Evolutionary conservation across 2,329 filamentous ascomycete genomes (phyloP).

Genomic region (Colletotrichum neosansevieriae): DNA sequence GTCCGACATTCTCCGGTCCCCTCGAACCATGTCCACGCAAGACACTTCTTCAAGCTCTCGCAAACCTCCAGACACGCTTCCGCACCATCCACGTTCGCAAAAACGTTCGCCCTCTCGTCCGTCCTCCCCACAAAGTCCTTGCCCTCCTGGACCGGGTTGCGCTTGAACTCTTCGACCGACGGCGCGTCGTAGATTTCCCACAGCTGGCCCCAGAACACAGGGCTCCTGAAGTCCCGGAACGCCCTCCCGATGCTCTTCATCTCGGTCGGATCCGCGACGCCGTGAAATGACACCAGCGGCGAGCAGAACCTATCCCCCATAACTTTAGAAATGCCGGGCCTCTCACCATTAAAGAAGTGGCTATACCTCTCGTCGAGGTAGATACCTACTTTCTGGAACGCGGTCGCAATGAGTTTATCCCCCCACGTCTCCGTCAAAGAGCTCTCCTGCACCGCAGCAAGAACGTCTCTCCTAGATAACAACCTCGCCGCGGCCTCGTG

Average conservation of each 20-base stretch:
- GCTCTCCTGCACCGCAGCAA: slow-evolving; percentile 58
- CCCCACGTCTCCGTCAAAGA: slow-evolving; percentile 66
- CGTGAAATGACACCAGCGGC: slow-evolving; percentile 67
- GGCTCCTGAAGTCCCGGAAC: slow-evolving; percentile 53
- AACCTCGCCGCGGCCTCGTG: slow-evolving; percentile 61
- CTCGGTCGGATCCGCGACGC: slow-evolving; percentile 56
- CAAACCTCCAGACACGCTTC: slow-evolving; percentile 60
- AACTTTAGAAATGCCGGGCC: slow-evolving; percentile 62
- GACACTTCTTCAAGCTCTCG: slow-evolving; percentile 54
- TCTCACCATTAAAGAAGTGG: slow-evolving; percentile 68
- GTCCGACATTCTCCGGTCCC: slow-evolving; percentile 54
- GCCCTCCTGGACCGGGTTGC: slow-evolving; percentile 51
- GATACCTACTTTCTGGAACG: slow-evolving; percentile 64
- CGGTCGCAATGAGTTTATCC: slow-evolving; percentile 65
- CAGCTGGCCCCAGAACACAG: slow-evolving; percentile 63
- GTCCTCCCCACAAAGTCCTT: slow-evolving; percentile 65
- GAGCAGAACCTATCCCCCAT: slow-evolving; percentile 64
- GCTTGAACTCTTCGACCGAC: slow-evolving; percentile 52
- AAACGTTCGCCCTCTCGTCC: slow-evolving; percentile 56
- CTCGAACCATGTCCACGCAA: slow-evolving; percentile 65
- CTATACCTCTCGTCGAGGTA: slow-evolving; percentile 68
- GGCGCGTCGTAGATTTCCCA: slow-evolving; percentile 61
- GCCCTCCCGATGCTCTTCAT: slow-evolving; percentile 60
- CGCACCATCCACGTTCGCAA: slow-evolving; percentile 52
- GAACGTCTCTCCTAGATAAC: slow-evolving; percentile 56